Evolutionary conservation across 805 yeast genomes (phyloP).

Genomic region (Nakazawaea anatomiae): DNA sequence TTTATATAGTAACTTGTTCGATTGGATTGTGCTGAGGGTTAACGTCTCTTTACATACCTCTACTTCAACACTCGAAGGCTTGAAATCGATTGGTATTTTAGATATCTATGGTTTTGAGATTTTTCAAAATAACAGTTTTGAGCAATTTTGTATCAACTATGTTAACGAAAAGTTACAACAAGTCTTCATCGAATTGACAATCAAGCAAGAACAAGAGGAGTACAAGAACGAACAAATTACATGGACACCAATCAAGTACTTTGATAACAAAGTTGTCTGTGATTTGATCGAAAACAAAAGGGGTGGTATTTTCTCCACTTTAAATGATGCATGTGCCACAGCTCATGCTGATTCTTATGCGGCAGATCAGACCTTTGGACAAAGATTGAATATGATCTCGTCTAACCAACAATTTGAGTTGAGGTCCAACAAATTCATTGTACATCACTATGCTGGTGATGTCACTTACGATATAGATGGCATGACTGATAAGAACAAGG

Average conservation of each 20-base stretch:
- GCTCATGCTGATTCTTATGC: conserved; percentile 97
- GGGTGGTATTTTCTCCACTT: conserved; percentile 94
- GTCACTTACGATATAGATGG: conserved; percentile 85
- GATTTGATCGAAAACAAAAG: conserved; percentile 90
- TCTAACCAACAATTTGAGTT: conserved; percentile 83
- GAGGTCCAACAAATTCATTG: conserved; percentile 78
- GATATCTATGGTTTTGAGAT: conserved; percentile 97
- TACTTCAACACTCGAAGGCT: conserved; percentile 3
- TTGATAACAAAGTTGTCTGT: conserved; percentile 94
- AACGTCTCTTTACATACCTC: conserved; percentile 56
- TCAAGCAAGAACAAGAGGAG: conserved; percentile 97
- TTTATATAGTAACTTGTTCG: conserved; percentile 84
- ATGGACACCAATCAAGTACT: conserved; percentile 97
- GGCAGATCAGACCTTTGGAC: conserved; percentile 94
- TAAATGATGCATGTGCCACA: conserved; percentile 95
- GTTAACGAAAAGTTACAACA: conserved; percentile 96
- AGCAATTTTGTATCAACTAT: conserved; percentile 91
- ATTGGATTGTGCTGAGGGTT: conserved; percentile 93
- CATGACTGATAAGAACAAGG: conserved; percentile 97
- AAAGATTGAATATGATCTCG: conserved; percentile 79
- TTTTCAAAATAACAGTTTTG: conserved; percentile 91
- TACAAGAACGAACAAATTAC: conserved; percentile 90
- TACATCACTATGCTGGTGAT: conserved; percentile 98
- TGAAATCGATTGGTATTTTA: conserved; percentile 81
- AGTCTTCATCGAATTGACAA: conserved; percentile 89